Percentiles rank a stretch among this genome's conserved stretches.
Evolutionary conservation across 345 rosid genomes (phyloP).

Genomic region (Sonneratia caseolaris): DNA sequence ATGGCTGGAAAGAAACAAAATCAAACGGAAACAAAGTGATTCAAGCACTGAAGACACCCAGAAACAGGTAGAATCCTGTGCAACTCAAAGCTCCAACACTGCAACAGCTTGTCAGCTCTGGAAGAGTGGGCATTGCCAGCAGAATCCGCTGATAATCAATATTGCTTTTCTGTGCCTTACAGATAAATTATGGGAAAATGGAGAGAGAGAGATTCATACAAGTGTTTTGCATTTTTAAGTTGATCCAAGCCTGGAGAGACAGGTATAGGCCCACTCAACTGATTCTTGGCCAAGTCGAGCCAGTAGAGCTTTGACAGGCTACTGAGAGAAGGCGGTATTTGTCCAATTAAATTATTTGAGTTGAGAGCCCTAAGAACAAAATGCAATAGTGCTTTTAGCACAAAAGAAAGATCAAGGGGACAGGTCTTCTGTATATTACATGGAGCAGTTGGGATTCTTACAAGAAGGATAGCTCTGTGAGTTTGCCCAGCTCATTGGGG

Average conservation of each 20-base stretch:
- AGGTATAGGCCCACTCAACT: slow-evolving; percentile 68
- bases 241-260: slow-evolving; percentile 78
- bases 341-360: slow-evolving; percentile 78
- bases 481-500: slow-evolving; percentile 76
- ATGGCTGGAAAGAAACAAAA: slow-evolving; percentile 42
- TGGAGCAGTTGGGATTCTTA: slow-evolving; percentile 24
- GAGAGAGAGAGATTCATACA: slow-evolving; percentile 38
- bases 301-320: slow-evolving; percentile 68
- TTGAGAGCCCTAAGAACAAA: slow-evolving; percentile 69
- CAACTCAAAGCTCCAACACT: too few species aligned
- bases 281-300: slow-evolving; percentile 89
- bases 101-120: too few species aligned
- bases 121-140: neutral
- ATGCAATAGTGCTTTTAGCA: neutral
- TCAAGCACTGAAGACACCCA: too few species aligned
- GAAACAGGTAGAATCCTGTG: too few species aligned
- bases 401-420: neutral
- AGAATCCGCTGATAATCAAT: neutral
- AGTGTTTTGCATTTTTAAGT: slow-evolving; percentile 71
- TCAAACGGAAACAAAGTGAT: slow-evolving; percentile 2
- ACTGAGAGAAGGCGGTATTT: slow-evolving; percentile 70
- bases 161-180: neutral
- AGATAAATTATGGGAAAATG: neutral
- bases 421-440: neutral
- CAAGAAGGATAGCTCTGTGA: slow-evolving; percentile 73